Evolutionary conservation across 2,329 filamentous ascomycete genomes (phyloP), one percentile per base, ranked within the genome.

Genomic region (Orbilia javanica): DNA sequence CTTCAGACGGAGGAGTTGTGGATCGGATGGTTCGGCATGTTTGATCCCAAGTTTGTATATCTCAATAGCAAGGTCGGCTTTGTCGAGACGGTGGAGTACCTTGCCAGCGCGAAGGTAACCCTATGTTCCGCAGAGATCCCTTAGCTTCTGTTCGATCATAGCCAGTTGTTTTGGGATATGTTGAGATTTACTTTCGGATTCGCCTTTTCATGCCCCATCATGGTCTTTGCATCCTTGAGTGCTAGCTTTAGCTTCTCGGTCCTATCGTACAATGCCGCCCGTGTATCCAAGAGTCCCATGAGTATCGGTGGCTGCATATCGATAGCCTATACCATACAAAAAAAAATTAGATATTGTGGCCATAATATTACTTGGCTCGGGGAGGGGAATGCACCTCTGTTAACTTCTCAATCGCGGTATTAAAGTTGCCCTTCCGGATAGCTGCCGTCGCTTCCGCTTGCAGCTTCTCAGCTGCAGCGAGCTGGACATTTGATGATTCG

Each of bases 21-120:
- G 62, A 68, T 86, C 84, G 31, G 84, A 82, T n/a, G 83, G 81
- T 8, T 85, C 83, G 20, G 90, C 84, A 53, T 84, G 85, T 77
- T 87, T 87, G 79, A 90, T 83, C n/a, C 88, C 89, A 81, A 88
- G 87, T 27, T 86, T 85, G 82, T 90, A 90, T 25, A 90, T 86
- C 10, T 86, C 85, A 11, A 88, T 80, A 4, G 89, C 89, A 25
- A 85, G 86, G n/a, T 86, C 85, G 1, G 84, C 82, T 81, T 88
- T 89, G 10, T 85, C 84, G 83, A 87, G 86, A 74, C 80, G 34
- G 20, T 81, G 79, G 7, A 82, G 66, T 18, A 82, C 75, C 55
- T 83, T 85, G 4, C 85, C 86, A 0, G 86, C 86, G 34, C 86
- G 84, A 18, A 88, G 80, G 74, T 88, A 88, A 1, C 86, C 86